These are phyloP conservation scores for Geotrichum citri-aurantii DNA, from an alignment of 1,139 yeast species.

Conservation along the genomic window DNA sequence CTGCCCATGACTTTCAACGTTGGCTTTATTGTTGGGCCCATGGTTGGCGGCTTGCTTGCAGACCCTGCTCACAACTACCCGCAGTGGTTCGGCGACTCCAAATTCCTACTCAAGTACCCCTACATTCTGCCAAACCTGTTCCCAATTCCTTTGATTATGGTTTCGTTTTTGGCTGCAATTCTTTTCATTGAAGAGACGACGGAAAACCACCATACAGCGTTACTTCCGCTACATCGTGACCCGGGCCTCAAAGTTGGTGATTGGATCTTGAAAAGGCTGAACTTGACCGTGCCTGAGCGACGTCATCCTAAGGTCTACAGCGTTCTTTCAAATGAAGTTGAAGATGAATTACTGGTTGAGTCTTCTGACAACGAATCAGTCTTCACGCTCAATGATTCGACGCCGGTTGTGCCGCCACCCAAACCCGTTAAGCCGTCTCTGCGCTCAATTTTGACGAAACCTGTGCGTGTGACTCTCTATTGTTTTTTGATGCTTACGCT, in stretches of 20 bases:
- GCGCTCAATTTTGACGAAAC: constrained; percentile 26
- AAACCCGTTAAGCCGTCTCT: neutral
- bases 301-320: neutral
- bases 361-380: neutral
- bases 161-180: constrained; percentile 40
- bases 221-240: constrained; percentile 46
- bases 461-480: constrained; percentile 27
- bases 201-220: constrained; percentile 34
- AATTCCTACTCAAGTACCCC: constrained; percentile 43
- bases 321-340: constrained; percentile 6
- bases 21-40: constrained; percentile 53
- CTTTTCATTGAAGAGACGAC: constrained; percentile 58
- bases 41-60: constrained; percentile 35
- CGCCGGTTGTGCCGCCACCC: neutral
- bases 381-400: neutral
- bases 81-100: constrained; percentile 15
- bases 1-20: constrained; percentile 54
- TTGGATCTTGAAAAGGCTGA: constrained; percentile 16
- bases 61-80: constrained; percentile 33
- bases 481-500: constrained; percentile 37
- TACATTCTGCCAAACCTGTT: constrained; percentile 56
- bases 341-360: neutral
- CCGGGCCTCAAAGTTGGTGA: constrained; percentile 35
- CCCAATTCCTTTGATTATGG: constrained; percentile 38
- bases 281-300: neutral